Evolutionary conservation across 2,329 filamentous ascomycete genomes (phyloP).

Genomic region (Pestalotiopsis sp.): DNA sequence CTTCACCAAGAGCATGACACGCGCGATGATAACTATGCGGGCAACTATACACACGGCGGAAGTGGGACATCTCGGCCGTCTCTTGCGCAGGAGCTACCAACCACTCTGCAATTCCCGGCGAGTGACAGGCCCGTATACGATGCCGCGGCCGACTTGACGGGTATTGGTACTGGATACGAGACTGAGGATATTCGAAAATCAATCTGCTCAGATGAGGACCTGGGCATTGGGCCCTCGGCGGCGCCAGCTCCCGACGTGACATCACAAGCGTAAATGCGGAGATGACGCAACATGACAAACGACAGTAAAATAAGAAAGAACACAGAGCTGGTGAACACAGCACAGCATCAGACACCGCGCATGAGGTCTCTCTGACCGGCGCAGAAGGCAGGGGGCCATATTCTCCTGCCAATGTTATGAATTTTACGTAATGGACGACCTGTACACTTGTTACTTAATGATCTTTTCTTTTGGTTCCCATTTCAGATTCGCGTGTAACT

Average conservation of each 20-base stretch:
- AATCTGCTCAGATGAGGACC: slow-evolving; percentile 25
- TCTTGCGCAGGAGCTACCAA: not conserved
- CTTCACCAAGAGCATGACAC: not conserved
- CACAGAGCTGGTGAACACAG: slow-evolving; percentile 6
- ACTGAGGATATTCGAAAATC: slow-evolving; percentile 20
- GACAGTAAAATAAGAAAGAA: not conserved
- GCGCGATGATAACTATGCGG: not conserved
- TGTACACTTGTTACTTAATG: not conserved
- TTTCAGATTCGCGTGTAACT: not conserved
- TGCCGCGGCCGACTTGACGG: slow-evolving; percentile 18
- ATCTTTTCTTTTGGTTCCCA: not conserved
- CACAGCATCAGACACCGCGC: not conserved
- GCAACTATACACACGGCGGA: not conserved
- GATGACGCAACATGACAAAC: not conserved
- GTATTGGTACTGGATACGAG: slow-evolving; percentile 22
- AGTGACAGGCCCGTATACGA: not conserved
- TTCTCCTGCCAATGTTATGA: not conserved
- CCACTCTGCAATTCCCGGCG: not conserved
- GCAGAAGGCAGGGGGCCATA: not conserved
- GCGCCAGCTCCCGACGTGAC: slow-evolving; percentile 20
- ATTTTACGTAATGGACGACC: not conserved
- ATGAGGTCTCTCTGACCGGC: not conserved
- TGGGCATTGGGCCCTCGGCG: slow-evolving; percentile 19
- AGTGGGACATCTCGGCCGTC: not conserved
- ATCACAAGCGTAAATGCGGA: slow-evolving; percentile 20